Evolutionary conservation across 2,329 filamentous ascomycete genomes (phyloP), one percentile per base, ranked within the genome.

Genomic region (Aureobasidium sp.): DNA sequence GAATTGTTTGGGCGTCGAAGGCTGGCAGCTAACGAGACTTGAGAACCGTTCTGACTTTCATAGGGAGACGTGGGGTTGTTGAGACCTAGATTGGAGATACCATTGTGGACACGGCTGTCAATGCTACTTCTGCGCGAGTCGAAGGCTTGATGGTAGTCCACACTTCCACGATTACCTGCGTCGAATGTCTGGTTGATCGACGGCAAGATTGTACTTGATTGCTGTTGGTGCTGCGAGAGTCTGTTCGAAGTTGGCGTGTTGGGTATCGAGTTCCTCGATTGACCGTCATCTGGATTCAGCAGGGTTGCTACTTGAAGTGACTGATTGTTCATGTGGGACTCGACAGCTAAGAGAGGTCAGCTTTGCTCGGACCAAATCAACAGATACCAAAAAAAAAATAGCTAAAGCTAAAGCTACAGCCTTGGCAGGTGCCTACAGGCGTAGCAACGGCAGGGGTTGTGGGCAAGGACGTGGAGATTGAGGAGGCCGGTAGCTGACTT

Each of bases 21-120:
- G 15, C 82, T 87, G 63, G 84, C 87, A 61, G 90, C 88, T 26
- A 92, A 84, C 1, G 89, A 91, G 1, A 85, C 85, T 3, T 88
- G 88, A 1, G 88, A 91, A 61, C 87, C 85, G 73, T 92, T 91
- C 68, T 88, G 85, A 71, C 85, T 90, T 27, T 87, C 83, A 69
- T 91, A 92, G 0, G 88, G 88, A 7, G 87, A 89, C 1, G 80
- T 80, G 50, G 82, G 82, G 17, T 63, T 62, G 36, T 67, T 67
- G 53, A 92, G 79, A 67, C 85, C 81, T 74, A 92, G 81, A 50
- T 89, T 86, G 62, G 80, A 83, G 72, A 92, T 86, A 48, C 82
- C 83, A 66, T 86, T 84, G 69, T 90, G 89, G 72, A 92, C 87
- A 65, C 88, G 83, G 73, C 88, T 91, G 73, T 92, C 89, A 5